Percentiles rank a stretch among this genome's conserved stretches.
These are phyloP conservation scores for Diaporthe sp. DNA, from an alignment of 2,329 filamentous ascomycete genomes.

Conservation along the genomic window DNA sequence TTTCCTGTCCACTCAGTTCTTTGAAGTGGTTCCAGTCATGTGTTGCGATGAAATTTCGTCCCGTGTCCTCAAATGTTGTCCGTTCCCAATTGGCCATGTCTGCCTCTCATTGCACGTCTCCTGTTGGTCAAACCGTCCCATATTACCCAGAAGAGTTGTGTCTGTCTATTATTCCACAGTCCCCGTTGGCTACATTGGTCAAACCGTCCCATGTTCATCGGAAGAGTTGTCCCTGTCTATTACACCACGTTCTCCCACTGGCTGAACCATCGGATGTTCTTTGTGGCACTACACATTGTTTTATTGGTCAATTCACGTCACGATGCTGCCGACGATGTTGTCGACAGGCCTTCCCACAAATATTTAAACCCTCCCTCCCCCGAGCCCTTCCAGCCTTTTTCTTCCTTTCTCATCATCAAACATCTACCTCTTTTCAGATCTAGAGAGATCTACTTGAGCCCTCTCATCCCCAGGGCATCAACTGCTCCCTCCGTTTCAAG, in stretches of 20 bases:
- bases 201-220: background rate
- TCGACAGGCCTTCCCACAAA: background rate
- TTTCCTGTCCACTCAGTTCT: background rate
- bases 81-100: background rate
- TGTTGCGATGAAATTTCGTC: background rate
- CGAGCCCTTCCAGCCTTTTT: background rate
- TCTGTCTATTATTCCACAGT: background rate
- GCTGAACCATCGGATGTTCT: background rate
- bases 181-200: background rate
- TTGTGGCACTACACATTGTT: background rate
- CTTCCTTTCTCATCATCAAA: background rate
- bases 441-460: background rate
- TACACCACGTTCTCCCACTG: background rate
- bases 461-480: background rate
- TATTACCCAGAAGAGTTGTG: no score
- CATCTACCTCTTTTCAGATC: background rate
- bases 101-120: background rate
- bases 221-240: background rate
- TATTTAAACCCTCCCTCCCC: constrained; percentile 9
- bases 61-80: background rate
- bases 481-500: background rate
- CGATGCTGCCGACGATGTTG: background rate
- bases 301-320: background rate
- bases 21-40: background rate
- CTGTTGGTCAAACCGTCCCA: background rate